Conservation (phyloP, 768 basidiomycete species). For the Pisolithus sp. region DNA sequence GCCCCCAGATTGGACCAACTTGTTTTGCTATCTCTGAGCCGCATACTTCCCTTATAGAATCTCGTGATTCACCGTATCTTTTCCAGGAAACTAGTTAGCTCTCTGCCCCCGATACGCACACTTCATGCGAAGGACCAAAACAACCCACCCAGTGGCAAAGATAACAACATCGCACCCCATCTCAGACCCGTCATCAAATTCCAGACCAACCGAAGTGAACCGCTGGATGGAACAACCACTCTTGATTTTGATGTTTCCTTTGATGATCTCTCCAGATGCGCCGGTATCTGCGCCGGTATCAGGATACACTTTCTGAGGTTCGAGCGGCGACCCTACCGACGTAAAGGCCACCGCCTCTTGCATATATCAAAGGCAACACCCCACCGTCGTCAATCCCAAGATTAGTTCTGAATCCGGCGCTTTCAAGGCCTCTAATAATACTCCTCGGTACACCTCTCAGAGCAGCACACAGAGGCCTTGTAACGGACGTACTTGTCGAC, state of each 20-base stretch:
- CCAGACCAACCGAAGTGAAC: slow-evolving; percentile 25
- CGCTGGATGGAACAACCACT: slow-evolving; percentile 24
- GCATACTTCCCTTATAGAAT: slow-evolving; percentile 37
- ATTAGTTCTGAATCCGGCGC: slow-evolving; percentile 32
- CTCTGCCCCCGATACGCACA: not conserved
- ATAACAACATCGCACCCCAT: slow-evolving; percentile 26
- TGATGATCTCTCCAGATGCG: slow-evolving; percentile 38
- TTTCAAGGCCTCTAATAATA: slow-evolving; percentile 32
- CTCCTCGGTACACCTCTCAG: slow-evolving; percentile 20
- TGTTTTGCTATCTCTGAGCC: slow-evolving; percentile 39
- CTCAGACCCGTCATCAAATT: slow-evolving; percentile 22
- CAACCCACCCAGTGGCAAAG: slow-evolving; percentile 29
- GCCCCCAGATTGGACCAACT: slow-evolving; percentile 55
- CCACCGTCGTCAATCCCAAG: slow-evolving; percentile 35
- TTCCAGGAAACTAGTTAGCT: not conserved
- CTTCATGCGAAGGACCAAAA: not conserved
- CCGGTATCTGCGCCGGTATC: slow-evolving; percentile 25
- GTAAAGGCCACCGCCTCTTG: slow-evolving; percentile 33
- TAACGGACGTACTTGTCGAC: slow-evolving; percentile 16
- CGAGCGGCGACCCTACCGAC: slow-evolving; percentile 24
- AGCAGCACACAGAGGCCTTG: not conserved
- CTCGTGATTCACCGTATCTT: slow-evolving; percentile 42
- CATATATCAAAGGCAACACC: slow-evolving; percentile 23
- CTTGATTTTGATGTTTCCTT: slow-evolving; percentile 48
- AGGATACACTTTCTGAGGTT: not conserved